Evolutionary conservation across 106 monocot genomes (phyloP).

Genomic region (Ottelia alismoides): DNA sequence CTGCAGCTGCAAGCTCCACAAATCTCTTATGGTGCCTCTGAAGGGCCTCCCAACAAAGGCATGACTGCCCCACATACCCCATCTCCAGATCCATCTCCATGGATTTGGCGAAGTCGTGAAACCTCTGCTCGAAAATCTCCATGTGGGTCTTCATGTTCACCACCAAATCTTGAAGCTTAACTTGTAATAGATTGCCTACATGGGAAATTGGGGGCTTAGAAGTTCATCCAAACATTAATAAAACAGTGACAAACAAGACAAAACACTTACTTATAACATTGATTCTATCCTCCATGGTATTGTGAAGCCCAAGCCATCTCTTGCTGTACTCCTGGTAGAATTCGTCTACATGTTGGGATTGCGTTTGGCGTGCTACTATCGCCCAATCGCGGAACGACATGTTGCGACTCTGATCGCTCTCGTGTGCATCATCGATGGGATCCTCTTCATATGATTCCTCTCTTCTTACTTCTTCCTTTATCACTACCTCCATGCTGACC

Average conservation of each 20-base stretch:
- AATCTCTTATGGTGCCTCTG: constrained; percentile 14
- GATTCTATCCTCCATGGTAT: too few species aligned
- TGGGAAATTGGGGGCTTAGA: background rate
- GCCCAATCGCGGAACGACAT: too few species aligned
- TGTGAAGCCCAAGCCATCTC: too few species aligned
- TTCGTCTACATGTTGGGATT: background rate
- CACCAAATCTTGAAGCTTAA: constrained; percentile 1
- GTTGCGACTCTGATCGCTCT: too few species aligned
- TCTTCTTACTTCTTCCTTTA: too few species aligned
- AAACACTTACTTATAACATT: constrained; percentile 3
- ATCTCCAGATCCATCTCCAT: constrained; percentile 14
- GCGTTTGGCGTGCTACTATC: too few species aligned
- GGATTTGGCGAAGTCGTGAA: background rate
- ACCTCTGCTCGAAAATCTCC: background rate
- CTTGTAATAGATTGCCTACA: too few species aligned
- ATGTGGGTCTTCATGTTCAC: constrained; percentile 4
- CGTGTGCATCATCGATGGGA: too few species aligned
- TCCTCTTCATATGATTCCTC: too few species aligned
- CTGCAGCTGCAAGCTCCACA: background rate
- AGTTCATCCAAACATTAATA: background rate
- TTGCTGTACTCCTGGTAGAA: constrained; percentile 7
- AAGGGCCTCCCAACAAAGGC: constrained; percentile 25
- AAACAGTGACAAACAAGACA: too few species aligned
- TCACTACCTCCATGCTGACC: too few species aligned
- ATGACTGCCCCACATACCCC: constrained; percentile 23